Base-by-base conservation (phyloP, 495 filamentous ascomycete genomes). In the Penicillium subrubescens region DNA sequence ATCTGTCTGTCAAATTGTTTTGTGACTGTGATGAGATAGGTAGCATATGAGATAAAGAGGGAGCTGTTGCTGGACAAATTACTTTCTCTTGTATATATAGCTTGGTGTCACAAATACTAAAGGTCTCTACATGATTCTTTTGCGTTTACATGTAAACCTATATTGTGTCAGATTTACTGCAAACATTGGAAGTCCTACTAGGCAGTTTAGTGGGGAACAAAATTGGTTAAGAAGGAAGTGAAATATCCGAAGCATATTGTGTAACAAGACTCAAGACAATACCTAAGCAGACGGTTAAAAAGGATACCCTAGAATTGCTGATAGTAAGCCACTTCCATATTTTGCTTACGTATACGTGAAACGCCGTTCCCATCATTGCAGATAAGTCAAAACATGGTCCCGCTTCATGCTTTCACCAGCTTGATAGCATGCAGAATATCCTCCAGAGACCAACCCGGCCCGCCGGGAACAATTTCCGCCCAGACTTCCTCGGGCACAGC, bases 391-490 rank as follows among this genome's bases (percentile, higher is more conserved):
- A 43, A 34, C 29, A 21, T 44, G 25, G 12, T 25, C 12, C n/a
- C 11, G n/a, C 23, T 37, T 65, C 65, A 80, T 39, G 44, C 55
- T 57, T 73, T 72, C 23, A 75, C 64, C 54, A 90, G 71, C 1
- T 86, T 84, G 35, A 83, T 82, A 56, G 80, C 85, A 48, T 80
- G 86, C 59, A 96, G 71, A 34, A 93, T 90, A 65, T 92, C 89
- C 4, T 90, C 86, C 11, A 89, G 75, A 4, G 84, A 87, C 67
- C 86, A 80, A 11, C 83, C 84, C 10, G 87, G 84, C 21, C 84
- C 83, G 8, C 88, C 89, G 10, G 84, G 85, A 17, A 94, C 88
- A 25, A 87, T 82, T 59, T 87, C 85, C 66, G 81, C 84, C 93
- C 93, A 96, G 1, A 89, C 82, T 21, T 84, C 82, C 21, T 87